Base-by-base conservation (phyloP, 2,329 filamentous ascomycete species). In the Ambrosiella xylebori region DNA sequence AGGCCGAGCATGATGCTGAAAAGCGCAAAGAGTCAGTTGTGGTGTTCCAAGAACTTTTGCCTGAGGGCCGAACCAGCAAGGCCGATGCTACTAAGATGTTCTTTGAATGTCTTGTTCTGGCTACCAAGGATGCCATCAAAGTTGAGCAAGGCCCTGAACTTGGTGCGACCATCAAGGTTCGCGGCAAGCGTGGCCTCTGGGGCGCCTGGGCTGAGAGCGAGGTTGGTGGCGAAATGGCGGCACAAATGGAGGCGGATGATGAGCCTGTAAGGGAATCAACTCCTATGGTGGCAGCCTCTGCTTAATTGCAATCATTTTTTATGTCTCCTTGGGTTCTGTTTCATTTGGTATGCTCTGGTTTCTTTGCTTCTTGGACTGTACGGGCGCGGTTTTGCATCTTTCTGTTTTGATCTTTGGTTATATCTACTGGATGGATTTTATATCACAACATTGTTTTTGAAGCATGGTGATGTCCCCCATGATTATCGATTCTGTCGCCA, bases 1-100 rank as follows among this genome's bases (percentile, higher is more conserved):
- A 87, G 38, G 83, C 81, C 4, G 85, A 83, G 52, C 76, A 78
- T 17, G 81, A 82, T 62, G 78, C 84, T 2, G 80, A 82, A 59
- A 84, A 86, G 70, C 82, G 89, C 65, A 85, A 84, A 69, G 85
- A 85, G 68, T 78, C 77, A 27, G 81, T 81, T 11, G 88, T 95
- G 2, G 76, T 94, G 2, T 96, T 98, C 76, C 91, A 96, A 65
- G 86, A 95, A 59, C 77, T 98, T 53, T 78, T 96, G 39, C 93
- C 93, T 0, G 88, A 95, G 70, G 73, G 77, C 63, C 80, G 79
- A 61, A 91, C 91, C 0, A 88, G 79, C 63, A 87, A 88, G 69
- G 85, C 86, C 7, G 93, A 97, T 65, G 93, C 93, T 0, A 98
- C 93, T 49, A 96, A 96, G 77, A 96, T 98, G 89, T 98, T 98